phyloP scores from a whole-genome alignment of 441 rosid species.

The Theobroma grandiflorum region DNA sequence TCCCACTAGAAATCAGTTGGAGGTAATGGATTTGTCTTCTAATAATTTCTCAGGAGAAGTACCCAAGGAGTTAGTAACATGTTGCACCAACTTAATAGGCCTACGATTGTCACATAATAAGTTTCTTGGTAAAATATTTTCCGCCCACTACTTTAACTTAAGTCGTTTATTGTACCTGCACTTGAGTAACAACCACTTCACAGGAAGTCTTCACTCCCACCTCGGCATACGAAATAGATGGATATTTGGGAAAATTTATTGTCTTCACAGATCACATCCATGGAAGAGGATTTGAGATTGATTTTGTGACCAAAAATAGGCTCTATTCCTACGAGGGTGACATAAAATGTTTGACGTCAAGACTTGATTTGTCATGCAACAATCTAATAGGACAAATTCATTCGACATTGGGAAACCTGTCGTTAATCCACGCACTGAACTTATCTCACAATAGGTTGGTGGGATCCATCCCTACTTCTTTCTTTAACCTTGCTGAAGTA shows the following conservation, averaged over 20 bases:
- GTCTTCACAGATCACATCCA: too few species aligned
- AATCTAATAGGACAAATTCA: background rate
- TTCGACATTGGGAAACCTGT: background rate
- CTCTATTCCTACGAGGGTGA: background rate
- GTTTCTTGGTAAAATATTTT: constrained; percentile 26
- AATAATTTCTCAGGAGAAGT: constrained; percentile 25
- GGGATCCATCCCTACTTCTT: background rate
- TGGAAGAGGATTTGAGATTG: background rate
- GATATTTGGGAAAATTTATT: too few species aligned
- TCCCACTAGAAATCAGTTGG: background rate
- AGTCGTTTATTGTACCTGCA: too few species aligned
- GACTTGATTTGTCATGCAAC: constrained; percentile 3
- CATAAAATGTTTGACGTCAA: background rate
- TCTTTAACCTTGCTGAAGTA: background rate
- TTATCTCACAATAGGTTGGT: background rate
- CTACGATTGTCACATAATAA: constrained; percentile 23
- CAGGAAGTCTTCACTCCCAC: too few species aligned
- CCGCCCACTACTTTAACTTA: constrained; percentile 3
- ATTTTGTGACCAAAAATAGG: background rate
- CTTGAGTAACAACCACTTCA: too few species aligned
- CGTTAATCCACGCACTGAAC: constrained; percentile 1
- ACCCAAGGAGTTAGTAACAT: background rate
- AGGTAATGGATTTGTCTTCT: constrained; percentile 13
- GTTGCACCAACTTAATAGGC: background rate
- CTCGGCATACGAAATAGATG: too few species aligned